A percentile compares a stretch with the other conserved stretches of the same genome.
These are phyloP conservation scores for Silene conica DNA, from an alignment of 148 eudicot species.

Conservation along the genomic window DNA sequence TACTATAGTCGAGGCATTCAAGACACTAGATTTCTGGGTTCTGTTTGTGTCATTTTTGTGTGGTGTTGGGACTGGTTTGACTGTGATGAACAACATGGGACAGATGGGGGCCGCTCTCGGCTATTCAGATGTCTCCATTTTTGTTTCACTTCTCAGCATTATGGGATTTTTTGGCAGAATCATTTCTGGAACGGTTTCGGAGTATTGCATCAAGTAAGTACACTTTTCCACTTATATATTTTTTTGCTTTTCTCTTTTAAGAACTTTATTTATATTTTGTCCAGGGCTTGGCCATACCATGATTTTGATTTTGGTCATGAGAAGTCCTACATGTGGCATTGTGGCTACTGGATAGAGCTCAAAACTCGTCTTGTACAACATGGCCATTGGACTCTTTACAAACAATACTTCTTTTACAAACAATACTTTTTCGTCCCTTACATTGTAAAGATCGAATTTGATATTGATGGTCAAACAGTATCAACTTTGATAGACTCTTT, in stretches of 20 bases:
- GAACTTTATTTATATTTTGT: not conserved
- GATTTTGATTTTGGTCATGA: not conserved
- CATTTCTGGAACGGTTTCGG: slow-evolving; percentile 73
- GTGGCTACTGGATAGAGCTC: not conserved
- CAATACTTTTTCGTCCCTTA: too few relatives aligned
- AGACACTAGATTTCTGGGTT: slow-evolving; percentile 80
- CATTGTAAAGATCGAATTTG: too few relatives aligned
- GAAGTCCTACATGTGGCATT: not conserved
- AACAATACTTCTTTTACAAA: too few relatives aligned
- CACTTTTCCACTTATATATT: not conserved
- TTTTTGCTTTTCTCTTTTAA: not conserved
- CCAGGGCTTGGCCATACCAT: not conserved
- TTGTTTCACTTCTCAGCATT: slow-evolving; percentile 83
- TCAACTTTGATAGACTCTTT: too few relatives aligned
- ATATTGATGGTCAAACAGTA: too few relatives aligned
- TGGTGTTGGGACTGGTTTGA: slow-evolving; percentile 90
- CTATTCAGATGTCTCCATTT: slow-evolving; percentile 74
- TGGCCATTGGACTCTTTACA: too few relatives aligned
- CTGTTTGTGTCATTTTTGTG: slow-evolving; percentile 78
- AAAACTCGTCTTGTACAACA: too few relatives aligned
- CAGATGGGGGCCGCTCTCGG: slow-evolving; percentile 95
- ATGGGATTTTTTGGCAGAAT: slow-evolving; percentile 92
- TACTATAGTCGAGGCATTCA: slow-evolving; percentile 63
- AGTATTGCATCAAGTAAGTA: slow-evolving; percentile 84
- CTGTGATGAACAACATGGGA: slow-evolving; percentile 91